These are phyloP conservation scores for Exophiala sp. DNA, from an alignment of 2,329 filamentous ascomycete species.

Conservation along the genomic window DNA sequence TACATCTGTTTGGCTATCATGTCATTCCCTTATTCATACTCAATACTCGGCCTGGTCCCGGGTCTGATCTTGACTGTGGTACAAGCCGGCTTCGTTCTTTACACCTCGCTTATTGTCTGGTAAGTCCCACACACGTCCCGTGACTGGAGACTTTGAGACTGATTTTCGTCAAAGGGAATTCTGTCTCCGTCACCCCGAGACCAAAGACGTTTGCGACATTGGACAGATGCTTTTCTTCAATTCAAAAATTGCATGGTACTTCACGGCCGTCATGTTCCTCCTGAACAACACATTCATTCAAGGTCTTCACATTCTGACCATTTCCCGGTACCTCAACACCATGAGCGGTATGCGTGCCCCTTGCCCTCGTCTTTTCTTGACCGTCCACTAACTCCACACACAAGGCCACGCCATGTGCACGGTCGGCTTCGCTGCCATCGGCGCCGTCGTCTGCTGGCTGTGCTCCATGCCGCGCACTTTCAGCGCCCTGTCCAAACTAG, in stretches of 20 bases:
- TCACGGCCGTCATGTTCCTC: constrained; percentile 80
- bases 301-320: constrained; percentile 35
- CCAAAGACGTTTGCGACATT: constrained; percentile 89
- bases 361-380: not conserved
- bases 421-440: constrained; percentile 72
- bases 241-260: constrained; percentile 66
- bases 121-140: constrained; percentile 33
- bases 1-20: constrained; percentile 93
- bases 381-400: constrained; percentile 78
- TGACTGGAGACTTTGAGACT: too few species aligned
- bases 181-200: constrained; percentile 83
- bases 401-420: constrained; percentile 66
- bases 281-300: constrained; percentile 93
- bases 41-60: constrained; percentile 78
- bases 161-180: constrained; percentile 58
- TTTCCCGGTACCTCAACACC: constrained; percentile 27
- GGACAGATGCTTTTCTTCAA: constrained; percentile 94
- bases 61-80: constrained; percentile 79
- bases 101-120: constrained; percentile 70
- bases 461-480: constrained; percentile 85
- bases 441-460: constrained; percentile 70
- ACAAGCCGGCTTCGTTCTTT: constrained; percentile 73
- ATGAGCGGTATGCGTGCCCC: constrained; percentile 20
- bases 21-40: constrained; percentile 94
- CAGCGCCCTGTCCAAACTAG: constrained; percentile 71